A percentile compares a stretch with the other conserved stretches of the same genome.
Conservation (phyloP, 306 rosid species). For the Quillaja saponaria region DNA sequence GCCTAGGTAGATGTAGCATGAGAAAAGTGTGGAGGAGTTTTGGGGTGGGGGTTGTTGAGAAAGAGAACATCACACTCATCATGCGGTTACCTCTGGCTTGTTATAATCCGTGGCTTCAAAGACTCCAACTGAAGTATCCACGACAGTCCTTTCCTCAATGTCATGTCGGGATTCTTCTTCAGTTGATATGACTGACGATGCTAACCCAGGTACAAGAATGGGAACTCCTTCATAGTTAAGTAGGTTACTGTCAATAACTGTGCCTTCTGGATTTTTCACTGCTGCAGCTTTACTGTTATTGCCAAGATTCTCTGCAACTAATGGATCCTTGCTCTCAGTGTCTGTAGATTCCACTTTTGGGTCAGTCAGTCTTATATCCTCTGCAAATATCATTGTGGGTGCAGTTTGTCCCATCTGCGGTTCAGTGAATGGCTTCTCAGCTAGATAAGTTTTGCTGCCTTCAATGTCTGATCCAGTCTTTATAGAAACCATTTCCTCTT, state of each 20-base stretch:
- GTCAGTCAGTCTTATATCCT: no score
- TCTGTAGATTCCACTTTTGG: no score
- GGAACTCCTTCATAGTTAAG: slow-evolving; percentile 47
- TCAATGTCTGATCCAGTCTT: no score
- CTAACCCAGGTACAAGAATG: slow-evolving; percentile 76
- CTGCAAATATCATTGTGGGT: no score
- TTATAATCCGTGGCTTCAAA: slow-evolving; percentile 46
- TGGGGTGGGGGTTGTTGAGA: slow-evolving; percentile 13
- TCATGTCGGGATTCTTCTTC: slow-evolving; percentile 35
- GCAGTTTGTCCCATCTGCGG: no score
- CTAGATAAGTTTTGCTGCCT: no score
- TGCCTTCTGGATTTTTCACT: slow-evolving; percentile 24
- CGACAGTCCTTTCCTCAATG: slow-evolving; percentile 26
- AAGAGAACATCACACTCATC: slow-evolving; percentile 54
- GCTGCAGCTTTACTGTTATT: slow-evolving; percentile 28
- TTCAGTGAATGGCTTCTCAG: no score
- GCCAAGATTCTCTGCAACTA: no score
- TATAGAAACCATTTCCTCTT: slow-evolving; percentile 30
- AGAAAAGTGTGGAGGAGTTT: slow-evolving; percentile 17
- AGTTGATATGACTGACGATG: slow-evolving; percentile 16
- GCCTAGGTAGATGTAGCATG: slow-evolving; percentile 29
- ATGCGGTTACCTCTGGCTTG: slow-evolving; percentile 81
- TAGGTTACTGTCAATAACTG: slow-evolving; percentile 33
- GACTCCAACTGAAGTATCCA: slow-evolving; percentile 33
- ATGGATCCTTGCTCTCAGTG: no score